Conservation (phyloP, 202 grass and related monocot species). For the Sporobolus alterniflorus region DNA sequence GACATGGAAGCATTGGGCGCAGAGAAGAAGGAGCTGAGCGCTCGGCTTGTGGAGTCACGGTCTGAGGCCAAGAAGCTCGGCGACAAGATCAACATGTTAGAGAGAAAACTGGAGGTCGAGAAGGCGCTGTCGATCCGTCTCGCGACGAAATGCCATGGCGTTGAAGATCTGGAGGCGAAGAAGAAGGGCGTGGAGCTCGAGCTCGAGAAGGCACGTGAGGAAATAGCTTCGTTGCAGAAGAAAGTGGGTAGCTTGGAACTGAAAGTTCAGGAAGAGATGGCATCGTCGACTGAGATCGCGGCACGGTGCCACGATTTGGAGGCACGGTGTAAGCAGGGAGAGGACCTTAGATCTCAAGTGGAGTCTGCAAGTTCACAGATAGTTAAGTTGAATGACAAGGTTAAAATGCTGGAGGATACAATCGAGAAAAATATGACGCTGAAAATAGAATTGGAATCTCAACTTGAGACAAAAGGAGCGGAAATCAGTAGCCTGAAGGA, state of each 20-base stretch:
- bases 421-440: constrained; percentile 47
- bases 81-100: constrained; percentile 47
- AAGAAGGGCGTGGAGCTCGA: constrained; percentile 58
- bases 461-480: constrained; percentile 37
- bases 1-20: constrained; percentile 55
- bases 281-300: constrained; percentile 37
- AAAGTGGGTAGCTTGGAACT: constrained; percentile 43
- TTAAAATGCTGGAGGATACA: constrained; percentile 44
- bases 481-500: constrained; percentile 52
- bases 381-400: constrained; percentile 47
- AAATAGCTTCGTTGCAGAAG: constrained; percentile 47
- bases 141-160: constrained; percentile 39
- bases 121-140: constrained; percentile 48
- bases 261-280: constrained; percentile 38
- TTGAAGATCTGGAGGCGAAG: constrained; percentile 53
- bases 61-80: constrained; percentile 49
- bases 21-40: constrained; percentile 50
- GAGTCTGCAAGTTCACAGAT: constrained; percentile 37
- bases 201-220: constrained; percentile 45
- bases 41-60: constrained; percentile 50
- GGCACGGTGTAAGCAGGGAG: constrained; percentile 35
- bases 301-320: constrained; percentile 41
- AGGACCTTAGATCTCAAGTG: constrained; percentile 46
- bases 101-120: constrained; percentile 67
- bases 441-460: constrained; percentile 48